A percentile compares a stretch with the other conserved stretches of the same genome.
Evolutionary conservation across 2,329 filamentous ascomycete species (phyloP).

Genomic region (Cladosporium sp.): DNA sequence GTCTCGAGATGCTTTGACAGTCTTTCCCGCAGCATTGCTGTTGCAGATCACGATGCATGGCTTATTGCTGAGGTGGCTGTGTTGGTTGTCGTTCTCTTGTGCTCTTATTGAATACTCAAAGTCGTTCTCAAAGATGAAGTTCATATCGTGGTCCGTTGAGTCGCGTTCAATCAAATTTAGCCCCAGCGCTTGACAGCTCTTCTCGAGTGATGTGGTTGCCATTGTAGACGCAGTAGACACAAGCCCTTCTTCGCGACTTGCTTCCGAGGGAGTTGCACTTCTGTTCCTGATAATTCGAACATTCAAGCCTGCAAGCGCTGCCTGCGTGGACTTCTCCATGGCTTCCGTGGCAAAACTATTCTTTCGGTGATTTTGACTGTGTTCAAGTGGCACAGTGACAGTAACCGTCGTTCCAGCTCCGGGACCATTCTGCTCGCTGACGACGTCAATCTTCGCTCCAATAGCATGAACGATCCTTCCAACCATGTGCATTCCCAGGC

Average conservation of each 20-base stretch:
- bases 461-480: constrained; percentile 59
- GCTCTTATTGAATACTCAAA: not conserved
- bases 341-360: no score
- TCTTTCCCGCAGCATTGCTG: not conserved
- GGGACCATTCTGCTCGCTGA: constrained; percentile 28
- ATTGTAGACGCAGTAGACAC: not conserved
- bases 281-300: not conserved
- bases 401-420: constrained; percentile 24
- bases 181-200: not conserved
- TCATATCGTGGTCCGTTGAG: not conserved
- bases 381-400: constrained; percentile 19
- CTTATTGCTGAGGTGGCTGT: not conserved
- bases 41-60: constrained; percentile 12
- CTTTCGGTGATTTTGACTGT: not conserved
- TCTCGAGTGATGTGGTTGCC: not conserved
- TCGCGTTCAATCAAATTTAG: not conserved
- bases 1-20: not conserved
- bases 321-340: not conserved
- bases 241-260: not conserved
- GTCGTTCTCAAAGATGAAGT: not conserved
- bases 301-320: not conserved
- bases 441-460: constrained; percentile 54
- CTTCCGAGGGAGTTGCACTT: not conserved
- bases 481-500: constrained; percentile 67
- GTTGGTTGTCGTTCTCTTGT: not conserved